Conservation (phyloP, 108 stramenopile species). For the Seminavis robusta region DNA sequence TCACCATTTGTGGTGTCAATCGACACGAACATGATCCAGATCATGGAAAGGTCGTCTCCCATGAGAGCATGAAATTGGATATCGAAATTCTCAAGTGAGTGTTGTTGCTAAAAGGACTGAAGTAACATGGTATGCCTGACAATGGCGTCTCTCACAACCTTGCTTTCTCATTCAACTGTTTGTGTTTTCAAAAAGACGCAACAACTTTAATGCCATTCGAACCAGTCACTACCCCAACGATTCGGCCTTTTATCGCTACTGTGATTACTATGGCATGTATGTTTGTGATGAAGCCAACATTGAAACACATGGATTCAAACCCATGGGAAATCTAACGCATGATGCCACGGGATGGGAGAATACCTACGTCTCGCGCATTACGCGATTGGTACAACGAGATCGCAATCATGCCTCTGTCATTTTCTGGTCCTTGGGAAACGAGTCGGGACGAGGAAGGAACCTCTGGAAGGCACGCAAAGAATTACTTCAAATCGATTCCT, state of each 20-base stretch:
- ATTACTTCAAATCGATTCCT: slow-evolving; percentile 64
- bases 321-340: slow-evolving; percentile 68
- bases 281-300: slow-evolving; percentile 98
- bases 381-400: slow-evolving; percentile 83
- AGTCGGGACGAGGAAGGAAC: slow-evolving; percentile 82
- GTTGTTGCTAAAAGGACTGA: neutral
- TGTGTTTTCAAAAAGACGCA: slow-evolving; percentile 31
- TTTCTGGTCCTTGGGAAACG: slow-evolving; percentile 92
- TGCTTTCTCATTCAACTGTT: slow-evolving; percentile 2
- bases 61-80: slow-evolving; percentile 64
- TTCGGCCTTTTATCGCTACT: slow-evolving; percentile 86
- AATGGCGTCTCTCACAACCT: no score
- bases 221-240: slow-evolving; percentile 94
- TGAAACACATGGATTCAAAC: slow-evolving; percentile 92
- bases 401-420: slow-evolving; percentile 91
- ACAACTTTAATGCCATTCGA: slow-evolving; percentile 96
- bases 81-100: slow-evolving; percentile 57
- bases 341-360: slow-evolving; percentile 68
- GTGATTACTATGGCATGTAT: slow-evolving; percentile 88
- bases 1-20: slow-evolving; percentile 88
- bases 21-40: slow-evolving; percentile 94
- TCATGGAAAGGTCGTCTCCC: slow-evolving; percentile 70
- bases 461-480: slow-evolving; percentile 42
- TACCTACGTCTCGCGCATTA: slow-evolving; percentile 68
- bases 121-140: no score